These are phyloP conservation scores for Arabis hirsuta DNA, from an alignment of 345 rosid species.

Conservation along the genomic window DNA sequence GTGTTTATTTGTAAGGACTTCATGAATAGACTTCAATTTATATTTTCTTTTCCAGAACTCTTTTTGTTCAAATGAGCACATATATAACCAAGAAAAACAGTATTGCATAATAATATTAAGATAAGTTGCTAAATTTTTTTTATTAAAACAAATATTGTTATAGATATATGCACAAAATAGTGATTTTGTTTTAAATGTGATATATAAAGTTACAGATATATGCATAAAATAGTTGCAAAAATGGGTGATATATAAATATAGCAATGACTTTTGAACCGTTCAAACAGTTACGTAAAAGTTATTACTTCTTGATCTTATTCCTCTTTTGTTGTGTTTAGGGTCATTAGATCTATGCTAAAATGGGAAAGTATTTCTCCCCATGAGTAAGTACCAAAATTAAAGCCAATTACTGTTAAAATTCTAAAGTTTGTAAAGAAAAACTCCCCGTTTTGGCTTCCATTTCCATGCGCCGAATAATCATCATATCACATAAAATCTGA, in stretches of 20 bases:
- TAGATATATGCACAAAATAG: no score
- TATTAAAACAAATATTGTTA: no score
- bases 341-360: conserved; percentile 13
- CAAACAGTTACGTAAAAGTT: neutral
- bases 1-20: no score
- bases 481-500: conserved; percentile 29
- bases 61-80: no score
- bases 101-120: no score
- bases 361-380: neutral
- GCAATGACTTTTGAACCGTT: conserved; percentile 14
- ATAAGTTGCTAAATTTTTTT: no score
- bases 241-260: neutral
- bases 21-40: no score
- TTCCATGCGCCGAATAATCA: neutral
- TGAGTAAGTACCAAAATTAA: conserved; percentile 8
- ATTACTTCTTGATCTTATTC: neutral
- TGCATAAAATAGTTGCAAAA: neutral
- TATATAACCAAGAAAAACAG: no score
- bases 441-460: conserved; percentile 20
- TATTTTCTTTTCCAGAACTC: no score
- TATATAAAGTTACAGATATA: neutral
- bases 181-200: neutral
- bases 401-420: neutral
- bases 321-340: conserved; percentile 11
- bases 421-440: neutral